Conservation (phyloP, 345 rosid genomes). For the Moringa oleifera region DNA sequence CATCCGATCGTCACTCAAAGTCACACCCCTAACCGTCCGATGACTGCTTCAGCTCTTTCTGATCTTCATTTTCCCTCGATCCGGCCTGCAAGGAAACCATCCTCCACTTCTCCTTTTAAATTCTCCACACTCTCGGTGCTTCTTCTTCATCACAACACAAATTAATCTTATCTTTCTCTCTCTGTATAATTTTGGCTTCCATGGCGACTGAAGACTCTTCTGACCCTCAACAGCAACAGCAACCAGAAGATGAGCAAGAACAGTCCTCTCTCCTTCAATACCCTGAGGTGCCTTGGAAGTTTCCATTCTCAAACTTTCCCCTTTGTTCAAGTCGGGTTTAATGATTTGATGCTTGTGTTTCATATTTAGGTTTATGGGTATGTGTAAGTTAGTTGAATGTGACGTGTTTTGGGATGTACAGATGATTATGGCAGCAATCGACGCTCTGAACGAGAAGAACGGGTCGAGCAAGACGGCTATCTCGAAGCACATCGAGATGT, state of each 20-base stretch:
- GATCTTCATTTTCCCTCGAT: neutral
- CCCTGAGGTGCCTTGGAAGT: constrained; percentile 23
- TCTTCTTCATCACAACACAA: constrained; percentile 1
- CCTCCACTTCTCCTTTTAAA: constrained; percentile 8
- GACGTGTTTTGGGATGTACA: constrained; percentile 6
- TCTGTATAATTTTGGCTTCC: neutral
- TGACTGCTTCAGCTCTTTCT: constrained; percentile 5
- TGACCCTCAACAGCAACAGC: neutral
- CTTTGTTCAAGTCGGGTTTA: neutral
- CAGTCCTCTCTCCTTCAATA: constrained; percentile 27
- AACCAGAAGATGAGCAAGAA: neutral
- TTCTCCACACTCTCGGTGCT: neutral
- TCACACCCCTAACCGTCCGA: constrained; percentile 29
- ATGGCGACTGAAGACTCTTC: constrained; percentile 26
- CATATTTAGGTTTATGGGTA: neutral
- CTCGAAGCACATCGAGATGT: constrained; percentile 53
- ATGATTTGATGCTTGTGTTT: neutral
- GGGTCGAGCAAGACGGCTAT: constrained; percentile 66
- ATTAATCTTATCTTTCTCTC: neutral
- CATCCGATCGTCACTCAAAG: constrained; percentile 18
- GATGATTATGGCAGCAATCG: constrained; percentile 82
- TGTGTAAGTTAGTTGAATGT: neutral
- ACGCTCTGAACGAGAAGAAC: constrained; percentile 36
- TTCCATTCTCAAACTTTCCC: neutral
- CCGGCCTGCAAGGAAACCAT: constrained; percentile 1